phyloP scores from a whole-genome alignment of 305 asterid genomes.

The Nicotiana rustica region DNA sequence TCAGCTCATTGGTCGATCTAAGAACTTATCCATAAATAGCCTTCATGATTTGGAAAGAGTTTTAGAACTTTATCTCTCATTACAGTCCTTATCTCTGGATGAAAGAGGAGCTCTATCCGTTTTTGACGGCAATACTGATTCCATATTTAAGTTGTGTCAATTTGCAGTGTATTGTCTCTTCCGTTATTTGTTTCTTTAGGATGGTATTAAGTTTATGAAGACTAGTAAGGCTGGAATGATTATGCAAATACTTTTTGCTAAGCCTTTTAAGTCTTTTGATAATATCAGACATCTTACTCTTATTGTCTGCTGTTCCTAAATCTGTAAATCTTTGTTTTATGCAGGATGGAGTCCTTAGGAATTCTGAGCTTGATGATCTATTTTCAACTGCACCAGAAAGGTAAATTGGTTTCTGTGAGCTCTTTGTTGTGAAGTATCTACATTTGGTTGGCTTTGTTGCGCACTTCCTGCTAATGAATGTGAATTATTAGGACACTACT shows the following conservation, averaged over 20 bases:
- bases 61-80: slow-evolving; percentile 5
- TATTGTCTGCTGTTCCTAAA: neutral
- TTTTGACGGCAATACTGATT: slow-evolving; percentile 4
- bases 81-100: neutral
- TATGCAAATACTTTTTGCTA: slow-evolving; percentile 20
- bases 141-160: slow-evolving; percentile 14
- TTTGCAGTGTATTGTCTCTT: neutral
- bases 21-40: slow-evolving; percentile 3
- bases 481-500: slow-evolving; percentile 11
- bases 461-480: slow-evolving; percentile 4
- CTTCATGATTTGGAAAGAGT: neutral
- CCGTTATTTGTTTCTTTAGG: slow-evolving; percentile 17
- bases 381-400: slow-evolving; percentile 98
- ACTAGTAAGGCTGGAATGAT: neutral
- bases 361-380: slow-evolving; percentile 85
- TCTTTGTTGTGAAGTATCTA: slow-evolving; percentile 14
- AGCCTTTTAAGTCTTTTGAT: slow-evolving; percentile 18
- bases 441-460: neutral
- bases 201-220: neutral
- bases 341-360: slow-evolving; percentile 89
- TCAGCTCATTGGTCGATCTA: neutral
- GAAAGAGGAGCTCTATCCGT: slow-evolving; percentile 16
- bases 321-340: slow-evolving; percentile 45
- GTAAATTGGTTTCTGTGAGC: slow-evolving; percentile 49
- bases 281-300: neutral